Base-by-base conservation (phyloP, 192 early-diverging fungal genomes). In the Coemansia sp. region DNA sequence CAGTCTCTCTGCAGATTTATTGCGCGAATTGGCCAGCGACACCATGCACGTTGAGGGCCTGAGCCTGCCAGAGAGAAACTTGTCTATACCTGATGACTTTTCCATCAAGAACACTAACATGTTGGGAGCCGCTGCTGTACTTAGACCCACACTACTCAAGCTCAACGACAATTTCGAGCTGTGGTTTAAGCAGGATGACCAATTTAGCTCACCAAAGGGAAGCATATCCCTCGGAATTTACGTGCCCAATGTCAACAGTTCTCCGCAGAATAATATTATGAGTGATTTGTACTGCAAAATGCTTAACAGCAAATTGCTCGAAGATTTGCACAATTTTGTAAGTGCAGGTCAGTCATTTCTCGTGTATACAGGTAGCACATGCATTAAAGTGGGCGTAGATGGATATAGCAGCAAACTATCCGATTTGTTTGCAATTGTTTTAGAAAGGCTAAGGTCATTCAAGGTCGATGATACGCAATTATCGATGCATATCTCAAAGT, bases 131-230 rank as follows among this genome's bases (percentile, higher is more conserved):
- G 27, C 61, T 11, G 65, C 58, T 9, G 27, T 36, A 38, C 33
- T 49, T 24, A 52, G 38, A 22, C 78, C 71, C 10, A 53, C 55
- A 34, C 62, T 75, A 20, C 49, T 80, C 22, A 50, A 47, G 38
- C 43, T 33, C 29, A 71, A 44, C 0, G 64, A 75, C 20, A 53
- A 13, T 10, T 33, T 63, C 36, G 88, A 94, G 11, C 60, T 97
- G 67, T 98, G 97, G 97, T 89, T 94, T 70, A 96, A 95, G 75
- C 90, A 92, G 68, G 95, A 97, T 74, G 90, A 94, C 68, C 92
- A 83, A 1, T 98, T 95, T 65, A 90, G 86, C 87, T 85, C 92
- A 9, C 95, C 97, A 31, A 91, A 91, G 64, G 92, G 91, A n/a
- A 76, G 13, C 82, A 74, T 68, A 15, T 20, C 7, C 9, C 46